Conservation (phyloP, 805 yeast species). For the Metschnikowia vanudenii region DNA sequence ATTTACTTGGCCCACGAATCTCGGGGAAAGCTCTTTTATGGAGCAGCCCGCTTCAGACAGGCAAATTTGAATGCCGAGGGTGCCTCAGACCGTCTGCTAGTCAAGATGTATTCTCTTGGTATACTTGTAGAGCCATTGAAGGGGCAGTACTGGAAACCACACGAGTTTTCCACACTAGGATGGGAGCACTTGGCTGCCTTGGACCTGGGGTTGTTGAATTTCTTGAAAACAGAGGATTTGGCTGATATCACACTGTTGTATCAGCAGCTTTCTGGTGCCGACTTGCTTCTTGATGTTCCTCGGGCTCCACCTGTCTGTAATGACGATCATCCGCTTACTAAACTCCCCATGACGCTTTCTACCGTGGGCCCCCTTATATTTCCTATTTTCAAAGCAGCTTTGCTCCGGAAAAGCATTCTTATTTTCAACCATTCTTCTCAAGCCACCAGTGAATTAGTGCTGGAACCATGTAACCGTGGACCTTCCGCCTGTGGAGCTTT, state of each 20-base stretch:
- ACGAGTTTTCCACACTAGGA: slow-evolving; percentile 38
- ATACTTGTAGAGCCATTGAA: slow-evolving; percentile 48
- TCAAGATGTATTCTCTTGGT: slow-evolving; percentile 66
- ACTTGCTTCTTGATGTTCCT: slow-evolving; percentile 1
- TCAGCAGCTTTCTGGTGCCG: slow-evolving; percentile 13
- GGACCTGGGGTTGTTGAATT: slow-evolving; percentile 25
- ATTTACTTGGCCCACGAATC: slow-evolving; percentile 31
- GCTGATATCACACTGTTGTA: slow-evolving; percentile 20
- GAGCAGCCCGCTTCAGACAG: slow-evolving; percentile 35
- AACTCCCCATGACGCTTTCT: slow-evolving; percentile 46
- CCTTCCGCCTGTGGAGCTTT: slow-evolving; percentile 38
- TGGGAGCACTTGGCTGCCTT: slow-evolving; percentile 44
- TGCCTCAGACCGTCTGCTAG: slow-evolving; percentile 29
- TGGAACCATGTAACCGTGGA: slow-evolving; percentile 12
- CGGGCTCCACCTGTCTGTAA: slow-evolving; percentile 19
- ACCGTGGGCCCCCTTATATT: slow-evolving; percentile 65
- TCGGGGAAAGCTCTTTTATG: slow-evolving; percentile 30
- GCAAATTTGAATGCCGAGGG: slow-evolving; percentile 13
- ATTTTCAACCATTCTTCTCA: slow-evolving; percentile 21
- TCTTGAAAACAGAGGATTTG: slow-evolving; percentile 24
- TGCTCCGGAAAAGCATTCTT: slow-evolving; percentile 56
- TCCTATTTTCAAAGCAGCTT: slow-evolving; percentile 59
- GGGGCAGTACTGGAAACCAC: slow-evolving; percentile 37
- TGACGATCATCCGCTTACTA: slow-evolving; percentile 41
- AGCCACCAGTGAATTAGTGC: slow-evolving; percentile 9